Percentiles rank a stretch among this genome's conserved stretches.
phyloP scores from a whole-genome alignment of 1,284 basidiomycete genomes.

The Ceratobasidium sp. region DNA sequence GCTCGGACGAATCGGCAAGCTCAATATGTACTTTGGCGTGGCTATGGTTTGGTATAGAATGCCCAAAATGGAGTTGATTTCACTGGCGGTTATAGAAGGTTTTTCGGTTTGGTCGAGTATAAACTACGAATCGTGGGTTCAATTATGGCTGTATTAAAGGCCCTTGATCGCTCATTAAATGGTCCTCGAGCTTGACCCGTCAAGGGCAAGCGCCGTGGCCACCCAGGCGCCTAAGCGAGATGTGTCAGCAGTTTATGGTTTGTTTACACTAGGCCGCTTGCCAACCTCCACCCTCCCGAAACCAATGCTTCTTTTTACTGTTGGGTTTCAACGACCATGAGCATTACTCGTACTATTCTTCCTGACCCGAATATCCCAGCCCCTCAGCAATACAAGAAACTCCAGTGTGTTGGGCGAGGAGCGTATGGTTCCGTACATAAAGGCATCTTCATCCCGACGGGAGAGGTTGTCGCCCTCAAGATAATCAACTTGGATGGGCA shows the following conservation, averaged over 20 bases:
- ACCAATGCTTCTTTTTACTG: not conserved
- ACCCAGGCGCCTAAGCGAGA: not conserved
- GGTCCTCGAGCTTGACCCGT: not conserved
- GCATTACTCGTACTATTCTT: slow-evolving; percentile 27
- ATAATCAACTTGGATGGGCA: slow-evolving; percentile 98
- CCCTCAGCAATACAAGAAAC: slow-evolving; percentile 66
- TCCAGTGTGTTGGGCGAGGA: slow-evolving; percentile 90
- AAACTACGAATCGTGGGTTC: no score
- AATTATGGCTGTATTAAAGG: not conserved
- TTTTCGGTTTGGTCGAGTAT: no score
- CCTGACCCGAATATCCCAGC: slow-evolving; percentile 50
- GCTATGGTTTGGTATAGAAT: no score
- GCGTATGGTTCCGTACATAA: slow-evolving; percentile 97
- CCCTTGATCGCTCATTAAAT: not conserved
- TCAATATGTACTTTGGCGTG: no score
- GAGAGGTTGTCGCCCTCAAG: slow-evolving; percentile 93
- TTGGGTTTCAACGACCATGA: not conserved
- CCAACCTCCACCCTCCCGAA: not conserved
- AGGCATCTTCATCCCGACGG: slow-evolving; percentile 85
- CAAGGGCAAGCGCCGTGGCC: not conserved
- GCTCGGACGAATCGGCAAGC: no score
- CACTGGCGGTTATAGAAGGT: no score
- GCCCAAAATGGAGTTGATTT: no score
- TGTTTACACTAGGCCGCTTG: not conserved
- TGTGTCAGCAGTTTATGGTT: not conserved